Evolutionary conservation across 148 eudicot genomes (phyloP).

Genomic region (Linanthus parryae): DNA sequence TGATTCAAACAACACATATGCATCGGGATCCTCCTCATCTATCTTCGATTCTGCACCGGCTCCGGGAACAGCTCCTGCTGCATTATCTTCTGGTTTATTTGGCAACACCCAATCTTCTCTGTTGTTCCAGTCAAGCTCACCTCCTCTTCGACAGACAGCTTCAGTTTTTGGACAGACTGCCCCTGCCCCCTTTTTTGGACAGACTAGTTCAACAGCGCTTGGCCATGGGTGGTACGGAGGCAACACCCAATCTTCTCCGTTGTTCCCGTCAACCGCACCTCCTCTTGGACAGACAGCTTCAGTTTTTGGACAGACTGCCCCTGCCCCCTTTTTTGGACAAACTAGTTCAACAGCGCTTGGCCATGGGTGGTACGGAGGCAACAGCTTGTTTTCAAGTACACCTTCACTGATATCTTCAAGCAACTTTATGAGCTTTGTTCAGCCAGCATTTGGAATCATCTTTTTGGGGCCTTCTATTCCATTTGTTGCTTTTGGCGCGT

Average conservation of each 20-base stretch:
- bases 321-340: slow-evolving; percentile 54
- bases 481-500: slow-evolving; percentile 36
- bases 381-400: slow-evolving; percentile 50
- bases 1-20: slow-evolving; percentile 51
- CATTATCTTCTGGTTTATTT: slow-evolving; percentile 52
- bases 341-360: slow-evolving; percentile 43
- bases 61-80: slow-evolving; percentile 48
- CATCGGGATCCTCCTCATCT: slow-evolving; percentile 52
- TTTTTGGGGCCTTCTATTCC: no score
- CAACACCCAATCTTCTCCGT: slow-evolving; percentile 50
- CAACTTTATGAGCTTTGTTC: slow-evolving; percentile 52
- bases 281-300: slow-evolving; percentile 51
- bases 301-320: slow-evolving; percentile 45
- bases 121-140: slow-evolving; percentile 62
- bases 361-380: slow-evolving; percentile 57
- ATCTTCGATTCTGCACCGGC: slow-evolving; percentile 50
- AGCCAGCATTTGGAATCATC: no score
- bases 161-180: slow-evolving; percentile 61
- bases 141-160: slow-evolving; percentile 65
- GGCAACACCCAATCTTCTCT: slow-evolving; percentile 67
- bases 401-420: slow-evolving; percentile 36
- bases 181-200: slow-evolving; percentile 45
- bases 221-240: slow-evolving; percentile 46
- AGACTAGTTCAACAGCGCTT: slow-evolving; percentile 30
- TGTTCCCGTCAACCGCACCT: slow-evolving; percentile 59